A percentile compares a stretch with the other conserved stretches of the same genome.
Conservation (phyloP, 2,329 filamentous ascomycete species). For the Hypomyces rosellus region DNA sequence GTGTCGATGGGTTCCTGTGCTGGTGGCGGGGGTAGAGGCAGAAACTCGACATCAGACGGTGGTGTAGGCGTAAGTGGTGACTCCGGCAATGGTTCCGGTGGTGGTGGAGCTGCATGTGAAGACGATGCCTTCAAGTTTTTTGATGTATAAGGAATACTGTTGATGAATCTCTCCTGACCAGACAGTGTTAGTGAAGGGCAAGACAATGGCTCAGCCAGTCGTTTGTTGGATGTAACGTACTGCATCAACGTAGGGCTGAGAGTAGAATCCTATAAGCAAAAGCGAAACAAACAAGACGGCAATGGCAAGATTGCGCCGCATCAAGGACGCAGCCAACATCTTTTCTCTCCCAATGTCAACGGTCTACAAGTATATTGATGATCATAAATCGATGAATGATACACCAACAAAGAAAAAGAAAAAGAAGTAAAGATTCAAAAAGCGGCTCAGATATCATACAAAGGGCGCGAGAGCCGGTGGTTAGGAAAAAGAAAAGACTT, state of each 20-base stretch:
- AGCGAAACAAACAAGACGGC: conserved; percentile 5
- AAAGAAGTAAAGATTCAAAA: no score
- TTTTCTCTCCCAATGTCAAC: background rate
- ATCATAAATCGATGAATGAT: background rate
- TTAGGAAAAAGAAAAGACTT: no score
- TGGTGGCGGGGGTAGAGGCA: no score
- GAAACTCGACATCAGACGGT: no score
- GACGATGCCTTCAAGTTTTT: background rate
- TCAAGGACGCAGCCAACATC: conserved; percentile 8
- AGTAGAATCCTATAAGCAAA: conserved; percentile 6
- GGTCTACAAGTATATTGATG: background rate
- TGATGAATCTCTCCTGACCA: conserved; percentile 4
- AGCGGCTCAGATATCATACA: no score
- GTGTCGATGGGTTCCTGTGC: background rate
- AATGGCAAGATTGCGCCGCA: conserved; percentile 9
- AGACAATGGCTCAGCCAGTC: background rate
- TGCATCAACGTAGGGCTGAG: conserved; percentile 9
- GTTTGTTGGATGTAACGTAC: conserved; percentile 7
- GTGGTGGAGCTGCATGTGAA: background rate
- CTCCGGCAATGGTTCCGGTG: background rate
- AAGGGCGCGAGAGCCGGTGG: no score
- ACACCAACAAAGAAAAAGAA: no score
- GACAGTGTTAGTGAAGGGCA: background rate
- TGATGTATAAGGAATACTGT: background rate
- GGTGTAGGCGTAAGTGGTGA: background rate